A percentile compares a stretch with the other conserved stretches of the same genome.
phyloP scores from a whole-genome alignment of 441 rosid genomes.

The Adansonia rubrostipa region DNA sequence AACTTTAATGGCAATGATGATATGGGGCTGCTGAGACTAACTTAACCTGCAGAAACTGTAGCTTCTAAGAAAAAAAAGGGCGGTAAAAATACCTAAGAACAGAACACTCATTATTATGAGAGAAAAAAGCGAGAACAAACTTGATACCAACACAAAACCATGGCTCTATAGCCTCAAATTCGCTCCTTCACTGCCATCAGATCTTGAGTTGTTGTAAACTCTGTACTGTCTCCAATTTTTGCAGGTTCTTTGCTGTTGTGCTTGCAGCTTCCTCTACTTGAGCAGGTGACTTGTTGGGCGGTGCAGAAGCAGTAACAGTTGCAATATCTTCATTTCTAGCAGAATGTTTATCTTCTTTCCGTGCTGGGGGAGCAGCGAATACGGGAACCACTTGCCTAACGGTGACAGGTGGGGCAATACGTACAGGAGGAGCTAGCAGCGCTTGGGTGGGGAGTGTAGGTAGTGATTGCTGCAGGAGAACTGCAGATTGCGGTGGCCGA shows the following conservation, averaged over 20 bases:
- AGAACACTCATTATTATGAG: slow-evolving; percentile 30
- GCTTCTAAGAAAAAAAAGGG: slow-evolving; percentile 37
- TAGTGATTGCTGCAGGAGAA: slow-evolving; percentile 36
- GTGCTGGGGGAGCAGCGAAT: slow-evolving; percentile 55
- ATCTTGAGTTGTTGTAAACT: slow-evolving; percentile 63
- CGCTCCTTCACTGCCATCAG: slow-evolving; percentile 37
- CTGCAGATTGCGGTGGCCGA: slow-evolving; percentile 3
- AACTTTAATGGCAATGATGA: slow-evolving; percentile 27
- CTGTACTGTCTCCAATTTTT: slow-evolving; percentile 44
- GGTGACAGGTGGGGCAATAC: slow-evolving; percentile 71
- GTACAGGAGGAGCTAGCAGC: slow-evolving; percentile 49
- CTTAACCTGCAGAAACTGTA: slow-evolving; percentile 44
- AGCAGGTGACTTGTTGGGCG: slow-evolving; percentile 12
- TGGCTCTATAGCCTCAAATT: slow-evolving; percentile 28
- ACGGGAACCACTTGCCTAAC: slow-evolving; percentile 77
- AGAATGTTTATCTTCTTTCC: slow-evolving; percentile 40
- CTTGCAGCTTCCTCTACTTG: slow-evolving; percentile 42
- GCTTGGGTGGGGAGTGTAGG: slow-evolving; percentile 46
- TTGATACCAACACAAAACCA: slow-evolving; percentile 36
- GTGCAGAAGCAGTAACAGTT: slow-evolving; percentile 24
- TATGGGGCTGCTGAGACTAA: slow-evolving; percentile 39
- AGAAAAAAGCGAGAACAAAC: slow-evolving; percentile 38
- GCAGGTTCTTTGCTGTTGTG: slow-evolving; percentile 22
- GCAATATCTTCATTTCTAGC: slow-evolving; percentile 40
- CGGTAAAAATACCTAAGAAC: not conserved